Evolutionary conservation across 768 basidiomycete species (phyloP), one percentile per base, ranked within the genome.

Genomic region (Butyriboletus loyo): DNA sequence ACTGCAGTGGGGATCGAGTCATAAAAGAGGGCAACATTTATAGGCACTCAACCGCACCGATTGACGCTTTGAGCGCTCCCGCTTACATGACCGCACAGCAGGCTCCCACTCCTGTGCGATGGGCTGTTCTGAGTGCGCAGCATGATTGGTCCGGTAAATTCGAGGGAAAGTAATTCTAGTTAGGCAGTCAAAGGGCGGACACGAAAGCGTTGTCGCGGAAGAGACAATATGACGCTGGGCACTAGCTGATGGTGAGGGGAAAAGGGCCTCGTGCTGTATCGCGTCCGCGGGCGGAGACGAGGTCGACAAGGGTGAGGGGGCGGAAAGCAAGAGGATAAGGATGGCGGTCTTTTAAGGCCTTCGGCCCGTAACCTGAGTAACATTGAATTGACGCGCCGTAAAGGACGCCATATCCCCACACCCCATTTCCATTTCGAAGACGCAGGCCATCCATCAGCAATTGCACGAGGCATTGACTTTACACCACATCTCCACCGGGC

Each of bases 381-480:
- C 27, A 38, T 52, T 52, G 44, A 51, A 46, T 39, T 50, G 50
- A 35, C 45, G 43, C 50, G 64, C 45, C 61, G 58, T 53, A 58
- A 57, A 30, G 17, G 30, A 50, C 39, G 38, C 51, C 55, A 55
- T 34, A 32, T 55, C 49, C 47, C 54, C 54, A 54, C 44, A 43
- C 54, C 22, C 38, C 36, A 51, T 54, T 65, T 55, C 63, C 51
- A 54, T 57, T 52, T 55, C 36, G 51, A 63, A 63, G 11, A 31
- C 17, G 30, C 43, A 47, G 2, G 54, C 63, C 58, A 58, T 49
- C 44, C 56, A 65, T 66, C 62, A 60, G 24, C 19, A 47, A 27
- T 5, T 42, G 28, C 64, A 66, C 59, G 65, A 66, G 65, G 64
- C 65, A 42, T 48, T 41, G 52, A 47, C 45, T 51, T 37, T 17